Evolutionary conservation across 2,329 filamentous ascomycete species (phyloP).

Genomic region (Magnaporthiopsis incrustans): DNA sequence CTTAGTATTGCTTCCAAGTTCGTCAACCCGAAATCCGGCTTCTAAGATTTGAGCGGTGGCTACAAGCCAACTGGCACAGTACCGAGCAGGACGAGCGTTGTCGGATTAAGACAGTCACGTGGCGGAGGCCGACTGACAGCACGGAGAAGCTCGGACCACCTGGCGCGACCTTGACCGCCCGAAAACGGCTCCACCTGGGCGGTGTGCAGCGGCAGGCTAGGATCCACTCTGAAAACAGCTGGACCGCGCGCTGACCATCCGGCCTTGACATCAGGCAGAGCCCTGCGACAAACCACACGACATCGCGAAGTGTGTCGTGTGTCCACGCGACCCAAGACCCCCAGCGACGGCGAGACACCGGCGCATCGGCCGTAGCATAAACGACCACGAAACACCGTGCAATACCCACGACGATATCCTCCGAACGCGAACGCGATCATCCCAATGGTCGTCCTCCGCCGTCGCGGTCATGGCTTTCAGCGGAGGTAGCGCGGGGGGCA

Average conservation of each 20-base stretch:
- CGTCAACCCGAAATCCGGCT: too few species aligned
- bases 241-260: not conserved
- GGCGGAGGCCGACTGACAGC: not conserved
- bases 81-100: too few species aligned
- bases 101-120: not conserved
- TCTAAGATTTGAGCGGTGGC: too few species aligned
- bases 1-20: too few species aligned
- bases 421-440: not conserved
- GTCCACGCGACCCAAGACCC: not conserved
- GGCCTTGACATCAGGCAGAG: not conserved
- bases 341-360: not conserved
- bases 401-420: not conserved
- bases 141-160: not conserved
- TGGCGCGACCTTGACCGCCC: not conserved
- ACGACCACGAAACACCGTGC: not conserved
- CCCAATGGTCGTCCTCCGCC: conserved; percentile 6
- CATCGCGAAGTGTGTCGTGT: not conserved
- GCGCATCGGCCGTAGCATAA: not conserved
- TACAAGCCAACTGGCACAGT: too few species aligned
- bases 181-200: not conserved
- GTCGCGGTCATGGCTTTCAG: conserved; percentile 8
- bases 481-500: conserved; percentile 7
- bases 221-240: not conserved
- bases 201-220: too few species aligned
- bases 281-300: not conserved